Evolutionary conservation across 257 asterid genomes (phyloP).

Genomic region (Nicotiana benthamiana): DNA sequence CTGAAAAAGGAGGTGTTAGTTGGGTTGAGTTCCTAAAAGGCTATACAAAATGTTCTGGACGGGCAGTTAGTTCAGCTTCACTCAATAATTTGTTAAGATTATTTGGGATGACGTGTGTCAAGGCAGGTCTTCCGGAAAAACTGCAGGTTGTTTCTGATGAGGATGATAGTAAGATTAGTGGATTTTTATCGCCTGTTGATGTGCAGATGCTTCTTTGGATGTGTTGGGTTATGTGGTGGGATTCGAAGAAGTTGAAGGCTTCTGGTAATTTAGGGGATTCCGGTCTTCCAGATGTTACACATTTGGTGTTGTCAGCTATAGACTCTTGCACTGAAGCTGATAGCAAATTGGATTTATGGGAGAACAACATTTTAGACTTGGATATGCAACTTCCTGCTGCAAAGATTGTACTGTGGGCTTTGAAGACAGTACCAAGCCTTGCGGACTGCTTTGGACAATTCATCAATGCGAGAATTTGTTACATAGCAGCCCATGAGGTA

Average conservation of each 20-base stretch:
- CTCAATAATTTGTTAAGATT: conserved; percentile 48
- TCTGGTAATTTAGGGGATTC: conserved; percentile 19
- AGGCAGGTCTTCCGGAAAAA: conserved; percentile 58
- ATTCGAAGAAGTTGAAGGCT: conserved; percentile 35
- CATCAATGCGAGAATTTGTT: conserved; percentile 52
- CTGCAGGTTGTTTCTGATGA: conserved; percentile 54
- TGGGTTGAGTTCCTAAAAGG: conserved; percentile 84
- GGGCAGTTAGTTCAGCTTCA: conserved; percentile 52
- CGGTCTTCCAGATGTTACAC: conserved; percentile 61
- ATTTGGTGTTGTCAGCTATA: conserved; percentile 58
- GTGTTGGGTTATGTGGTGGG: conserved; percentile 73
- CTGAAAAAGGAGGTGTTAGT: conserved; percentile 54
- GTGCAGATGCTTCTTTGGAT: conserved; percentile 47
- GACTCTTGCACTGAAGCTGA: conserved; percentile 45
- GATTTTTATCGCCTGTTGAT: conserved; percentile 41
- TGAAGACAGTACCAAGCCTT: conserved; percentile 65
- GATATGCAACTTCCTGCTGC: conserved; percentile 56
- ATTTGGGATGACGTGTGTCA: conserved; percentile 33
- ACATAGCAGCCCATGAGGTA: conserved; percentile 40
- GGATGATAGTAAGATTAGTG: conserved; percentile 57
- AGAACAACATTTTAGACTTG: conserved; percentile 29
- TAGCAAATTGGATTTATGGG: conserved; percentile 45
- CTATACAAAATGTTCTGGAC: conserved; percentile 61
- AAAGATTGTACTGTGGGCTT: conserved; percentile 61
- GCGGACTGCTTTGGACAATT: conserved; percentile 73